Evolutionary conservation across 2,329 filamentous ascomycete genomes (phyloP).

Genomic region (Aspergillus pseudoviridinutans): DNA sequence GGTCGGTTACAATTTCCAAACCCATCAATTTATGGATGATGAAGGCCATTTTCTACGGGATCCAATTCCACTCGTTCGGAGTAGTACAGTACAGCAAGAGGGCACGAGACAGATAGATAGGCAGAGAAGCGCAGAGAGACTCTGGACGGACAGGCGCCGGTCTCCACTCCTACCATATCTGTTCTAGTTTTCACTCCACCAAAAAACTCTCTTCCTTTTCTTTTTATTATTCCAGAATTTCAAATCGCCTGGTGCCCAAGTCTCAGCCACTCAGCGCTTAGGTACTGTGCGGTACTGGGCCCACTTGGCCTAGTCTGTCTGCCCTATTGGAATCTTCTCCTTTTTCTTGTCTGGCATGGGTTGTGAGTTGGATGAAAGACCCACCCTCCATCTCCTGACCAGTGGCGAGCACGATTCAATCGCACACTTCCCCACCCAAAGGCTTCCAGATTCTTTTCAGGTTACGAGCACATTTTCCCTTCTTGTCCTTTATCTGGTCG

Average conservation of each 20-base stretch:
- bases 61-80: neutral
- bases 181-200: neutral
- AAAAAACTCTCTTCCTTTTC: neutral
- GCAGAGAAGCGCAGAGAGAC: neutral
- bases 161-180: neutral
- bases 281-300: neutral
- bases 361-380: constrained; percentile 6
- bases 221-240: neutral
- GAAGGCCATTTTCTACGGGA: neutral
- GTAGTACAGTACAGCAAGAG: neutral
- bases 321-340: neutral
- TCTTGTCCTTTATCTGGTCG: constrained; percentile 2
- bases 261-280: neutral
- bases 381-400: constrained; percentile 1
- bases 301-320: neutral
- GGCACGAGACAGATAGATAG: neutral
- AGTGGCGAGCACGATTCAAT: constrained; percentile 5
- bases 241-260: neutral
- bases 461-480: neutral
- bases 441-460: constrained; percentile 8
- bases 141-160: neutral
- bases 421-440: constrained; percentile 1
- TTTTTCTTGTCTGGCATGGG: constrained; percentile 1
- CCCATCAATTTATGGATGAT: neutral
- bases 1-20: neutral